Conservation (phyloP, 192 early-diverging fungal species). For the Coemansia sp. region DNA sequence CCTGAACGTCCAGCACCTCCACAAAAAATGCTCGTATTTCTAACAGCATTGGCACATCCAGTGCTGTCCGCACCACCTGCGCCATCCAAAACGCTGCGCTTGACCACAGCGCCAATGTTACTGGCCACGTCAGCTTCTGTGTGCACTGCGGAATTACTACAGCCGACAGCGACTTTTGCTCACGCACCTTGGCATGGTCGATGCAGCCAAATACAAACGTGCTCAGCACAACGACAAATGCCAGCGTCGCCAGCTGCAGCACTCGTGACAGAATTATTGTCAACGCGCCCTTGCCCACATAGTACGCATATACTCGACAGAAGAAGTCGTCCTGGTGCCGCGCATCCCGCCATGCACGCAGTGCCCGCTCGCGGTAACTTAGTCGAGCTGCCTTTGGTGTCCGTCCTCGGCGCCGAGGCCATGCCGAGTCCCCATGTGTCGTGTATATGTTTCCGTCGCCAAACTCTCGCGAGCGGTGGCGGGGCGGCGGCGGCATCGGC, state of each 20-base stretch:
- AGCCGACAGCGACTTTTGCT: slow-evolving; percentile 67
- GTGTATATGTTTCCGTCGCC: slow-evolving; percentile 41
- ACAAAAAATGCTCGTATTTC: slow-evolving; percentile 86
- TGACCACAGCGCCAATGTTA: slow-evolving; percentile 60
- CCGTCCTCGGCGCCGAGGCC: slow-evolving; percentile 16
- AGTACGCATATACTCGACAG: slow-evolving; percentile 81
- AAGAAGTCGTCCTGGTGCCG: slow-evolving; percentile 85
- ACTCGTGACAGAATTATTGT: slow-evolving; percentile 76
- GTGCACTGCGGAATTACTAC: slow-evolving; percentile 81
- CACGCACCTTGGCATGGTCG: slow-evolving; percentile 77
- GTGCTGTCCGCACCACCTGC: slow-evolving; percentile 64
- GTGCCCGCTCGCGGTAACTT: slow-evolving; percentile 61
- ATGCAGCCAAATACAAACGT: slow-evolving; percentile 90
- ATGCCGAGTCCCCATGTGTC: not conserved
- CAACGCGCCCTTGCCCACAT: slow-evolving; percentile 81
- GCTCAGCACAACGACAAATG: slow-evolving; percentile 85
- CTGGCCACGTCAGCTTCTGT: slow-evolving; percentile 61
- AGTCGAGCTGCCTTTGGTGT: slow-evolving; percentile 10
- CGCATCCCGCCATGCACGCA: slow-evolving; percentile 81
- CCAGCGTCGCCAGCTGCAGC: slow-evolving; percentile 80
- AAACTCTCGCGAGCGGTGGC: slow-evolving; percentile 13
- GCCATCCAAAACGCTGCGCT: slow-evolving; percentile 76
- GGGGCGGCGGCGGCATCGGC: slow-evolving; percentile 46
- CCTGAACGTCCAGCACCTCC: slow-evolving; percentile 74
- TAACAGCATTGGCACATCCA: slow-evolving; percentile 70